These are phyloP conservation scores for Globomyces sp. DNA, from an alignment of 371 early-diverging fungal species.

Conservation along the genomic window DNA sequence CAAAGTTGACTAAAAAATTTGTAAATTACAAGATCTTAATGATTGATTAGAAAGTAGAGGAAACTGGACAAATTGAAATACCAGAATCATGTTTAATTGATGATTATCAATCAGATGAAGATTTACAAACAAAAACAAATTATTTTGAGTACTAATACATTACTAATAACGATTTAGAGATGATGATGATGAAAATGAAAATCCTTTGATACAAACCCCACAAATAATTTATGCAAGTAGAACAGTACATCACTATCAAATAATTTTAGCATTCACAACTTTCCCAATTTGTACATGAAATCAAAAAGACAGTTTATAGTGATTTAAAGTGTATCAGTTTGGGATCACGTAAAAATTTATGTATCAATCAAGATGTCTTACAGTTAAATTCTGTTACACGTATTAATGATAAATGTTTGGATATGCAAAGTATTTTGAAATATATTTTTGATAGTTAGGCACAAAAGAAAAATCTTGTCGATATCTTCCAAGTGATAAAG, in stretches of 20 bases:
- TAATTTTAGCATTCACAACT: conserved; percentile 78
- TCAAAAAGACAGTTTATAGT: conserved; percentile 75
- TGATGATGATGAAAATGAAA: not conserved
- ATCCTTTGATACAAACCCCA: not conserved
- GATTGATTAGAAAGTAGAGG: conserved; percentile 27
- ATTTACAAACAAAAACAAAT: conserved; percentile 26
- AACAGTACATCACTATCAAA: conserved; percentile 39
- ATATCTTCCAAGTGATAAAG: conserved; percentile 46
- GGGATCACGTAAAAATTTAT: conserved; percentile 83
- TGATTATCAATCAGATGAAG: conserved; percentile 7
- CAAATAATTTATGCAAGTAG: conserved; percentile 76
- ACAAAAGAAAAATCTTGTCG: conserved; percentile 11
- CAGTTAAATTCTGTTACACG: conserved; percentile 47
- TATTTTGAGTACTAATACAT: not conserved
- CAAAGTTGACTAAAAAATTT: conserved; percentile 6
- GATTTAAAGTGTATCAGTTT: conserved; percentile 65
- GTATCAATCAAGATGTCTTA: conserved; percentile 69
- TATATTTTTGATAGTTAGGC: not conserved
- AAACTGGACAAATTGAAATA: not conserved
- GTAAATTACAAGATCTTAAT: not conserved
- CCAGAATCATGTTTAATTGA: conserved; percentile 13
- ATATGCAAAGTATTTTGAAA: conserved; percentile 54
- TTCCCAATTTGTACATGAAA: conserved; percentile 83
- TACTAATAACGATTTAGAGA: conserved; percentile 26
- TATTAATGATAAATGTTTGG: conserved; percentile 79